Evolutionary conservation across 305 asterid genomes (phyloP).

Genomic region (Fraxinus baroniana): DNA sequence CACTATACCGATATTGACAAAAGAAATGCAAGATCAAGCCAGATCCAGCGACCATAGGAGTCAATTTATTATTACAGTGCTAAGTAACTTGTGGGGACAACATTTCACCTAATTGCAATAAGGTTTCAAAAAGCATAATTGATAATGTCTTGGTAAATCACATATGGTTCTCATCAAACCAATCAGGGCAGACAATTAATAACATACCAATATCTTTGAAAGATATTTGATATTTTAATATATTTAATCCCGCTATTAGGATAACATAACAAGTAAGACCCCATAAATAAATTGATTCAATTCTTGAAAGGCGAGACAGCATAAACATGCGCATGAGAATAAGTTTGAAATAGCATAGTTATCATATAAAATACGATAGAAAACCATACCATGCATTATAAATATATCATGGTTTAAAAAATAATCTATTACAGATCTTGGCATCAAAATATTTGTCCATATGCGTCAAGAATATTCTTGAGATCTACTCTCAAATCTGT

Average conservation of each 20-base stretch:
- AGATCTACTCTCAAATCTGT: neutral
- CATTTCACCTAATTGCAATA: neutral
- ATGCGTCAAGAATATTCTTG: neutral
- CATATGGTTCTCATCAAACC: neutral
- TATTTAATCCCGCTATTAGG: neutral
- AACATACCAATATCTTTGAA: neutral
- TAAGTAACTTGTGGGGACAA: neutral
- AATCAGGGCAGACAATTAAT: neutral
- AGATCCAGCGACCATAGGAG: neutral
- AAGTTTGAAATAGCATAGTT: neutral
- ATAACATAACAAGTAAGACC: neutral
- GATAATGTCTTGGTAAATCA: neutral
- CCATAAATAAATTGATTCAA: neutral
- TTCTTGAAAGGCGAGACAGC: neutral
- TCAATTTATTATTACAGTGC: neutral
- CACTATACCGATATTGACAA: neutral
- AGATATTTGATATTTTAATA: neutral
- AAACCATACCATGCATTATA: neutral
- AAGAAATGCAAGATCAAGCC: neutral
- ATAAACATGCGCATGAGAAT: neutral
- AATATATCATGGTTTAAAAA: neutral
- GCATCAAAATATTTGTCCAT: neutral
- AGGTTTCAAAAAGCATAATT: neutral
- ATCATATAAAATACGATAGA: neutral
- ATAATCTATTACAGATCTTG: neutral